Percentiles rank a stretch among this genome's conserved stretches.
Conservation (phyloP, 108 stramenopile species). For the Nitzschia sp. region DNA sequence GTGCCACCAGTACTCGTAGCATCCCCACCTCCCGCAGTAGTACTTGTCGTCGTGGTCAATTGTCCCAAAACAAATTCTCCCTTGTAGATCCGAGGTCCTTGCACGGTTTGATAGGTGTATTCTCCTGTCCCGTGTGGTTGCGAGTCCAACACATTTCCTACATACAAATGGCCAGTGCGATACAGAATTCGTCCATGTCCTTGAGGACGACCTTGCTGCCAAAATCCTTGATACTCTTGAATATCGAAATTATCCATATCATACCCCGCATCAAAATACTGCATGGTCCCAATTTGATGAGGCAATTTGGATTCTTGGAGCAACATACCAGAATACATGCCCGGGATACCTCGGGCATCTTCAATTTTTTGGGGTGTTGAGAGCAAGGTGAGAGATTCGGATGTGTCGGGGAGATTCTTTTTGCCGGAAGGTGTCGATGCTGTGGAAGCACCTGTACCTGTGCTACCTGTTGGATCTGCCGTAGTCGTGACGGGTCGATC, state of each 20-base stretch:
- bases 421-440: neutral
- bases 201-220: slow-evolving; percentile 30
- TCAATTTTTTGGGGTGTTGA: slow-evolving; percentile 1
- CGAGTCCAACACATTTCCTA: slow-evolving; percentile 26
- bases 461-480: neutral
- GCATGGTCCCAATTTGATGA: slow-evolving; percentile 22
- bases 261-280: neutral
- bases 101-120: slow-evolving; percentile 36
- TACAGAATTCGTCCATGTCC: slow-evolving; percentile 25
- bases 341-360: slow-evolving; percentile 5
- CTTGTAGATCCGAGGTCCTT: neutral
- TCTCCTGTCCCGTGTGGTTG: slow-evolving; percentile 26
- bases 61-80: neutral
- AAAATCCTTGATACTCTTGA: slow-evolving; percentile 29
- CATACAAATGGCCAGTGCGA: slow-evolving; percentile 28
- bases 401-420: neutral
- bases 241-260: slow-evolving; percentile 1
- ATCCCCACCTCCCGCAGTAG: slow-evolving; percentile 20
- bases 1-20: slow-evolving; percentile 25
- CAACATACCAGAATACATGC: slow-evolving; percentile 20
- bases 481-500: neutral
- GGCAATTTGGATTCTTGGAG: slow-evolving; percentile 5
- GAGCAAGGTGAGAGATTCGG: neutral
- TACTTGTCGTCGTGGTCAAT: slow-evolving; percentile 12
- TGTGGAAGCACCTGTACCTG: neutral